These are phyloP conservation scores for Phytopythium chamaehyphon DNA, from an alignment of 352 stramenopile genomes.

Conservation along the genomic window DNA sequence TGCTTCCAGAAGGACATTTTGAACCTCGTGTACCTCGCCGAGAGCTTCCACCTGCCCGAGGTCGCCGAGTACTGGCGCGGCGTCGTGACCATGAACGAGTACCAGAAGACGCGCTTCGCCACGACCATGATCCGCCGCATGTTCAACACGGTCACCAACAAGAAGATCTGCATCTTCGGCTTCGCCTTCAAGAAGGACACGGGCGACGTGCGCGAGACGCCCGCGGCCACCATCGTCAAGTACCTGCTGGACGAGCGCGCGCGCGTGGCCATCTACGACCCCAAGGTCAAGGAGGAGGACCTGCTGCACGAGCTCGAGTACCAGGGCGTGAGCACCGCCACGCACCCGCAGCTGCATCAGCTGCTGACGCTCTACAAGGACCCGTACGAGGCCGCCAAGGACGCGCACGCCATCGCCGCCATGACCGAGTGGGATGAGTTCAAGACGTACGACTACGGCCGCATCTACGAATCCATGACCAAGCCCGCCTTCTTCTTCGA, in stretches of 20 bases:
- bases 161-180: conserved; percentile 99
- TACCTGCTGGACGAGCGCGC: conserved; percentile 96
- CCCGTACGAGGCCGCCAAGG: conserved; percentile 90
- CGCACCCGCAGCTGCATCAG: conserved; percentile 86
- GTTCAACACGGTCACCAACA: conserved; percentile 99
- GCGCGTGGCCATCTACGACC: conserved; percentile 97
- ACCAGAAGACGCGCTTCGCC: conserved; percentile 99
- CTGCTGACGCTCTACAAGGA: conserved; percentile 71
- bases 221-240: conserved; percentile 96
- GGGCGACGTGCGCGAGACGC: conserved; percentile 98
- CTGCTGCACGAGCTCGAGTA: conserved; percentile 78
- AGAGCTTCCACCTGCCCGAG: conserved; percentile 97
- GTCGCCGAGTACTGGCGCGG: conserved; percentile 99
- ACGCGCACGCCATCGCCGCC: conserved; percentile 91
- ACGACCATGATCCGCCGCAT: conserved; percentile 97
- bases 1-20: conserved; percentile 99
- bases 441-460: conserved; percentile 96
- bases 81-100: conserved; percentile 99
- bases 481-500: conserved; percentile 99
- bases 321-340: conserved; percentile 89
- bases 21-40: conserved; percentile 99
- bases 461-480: conserved; percentile 95
- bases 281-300: conserved; percentile 97
- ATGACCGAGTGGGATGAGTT: conserved; percentile 99
- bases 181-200: conserved; percentile 99